Evolutionary conservation across 192 early-diverging fungal genomes (phyloP).

Genomic region (Entophlyctis helioformis): DNA sequence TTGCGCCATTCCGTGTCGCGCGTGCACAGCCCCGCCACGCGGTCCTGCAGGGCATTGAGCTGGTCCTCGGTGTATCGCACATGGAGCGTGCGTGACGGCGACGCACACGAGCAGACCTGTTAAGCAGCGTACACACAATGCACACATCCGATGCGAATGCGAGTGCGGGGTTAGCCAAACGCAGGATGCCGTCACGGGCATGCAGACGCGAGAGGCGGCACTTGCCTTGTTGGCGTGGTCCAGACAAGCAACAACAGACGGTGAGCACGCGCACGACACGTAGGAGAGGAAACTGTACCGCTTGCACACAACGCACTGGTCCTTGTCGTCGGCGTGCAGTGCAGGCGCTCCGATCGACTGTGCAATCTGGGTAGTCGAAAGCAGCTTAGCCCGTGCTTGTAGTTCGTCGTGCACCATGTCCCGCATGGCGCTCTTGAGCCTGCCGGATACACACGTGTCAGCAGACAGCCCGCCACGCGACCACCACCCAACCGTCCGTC

Average conservation of each 20-base stretch:
- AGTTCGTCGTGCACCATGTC: too few species aligned
- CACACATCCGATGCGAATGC: not conserved
- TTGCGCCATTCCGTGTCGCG: too few species aligned
- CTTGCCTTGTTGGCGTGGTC: slow-evolving; percentile 42
- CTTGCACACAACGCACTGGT: slow-evolving; percentile 27
- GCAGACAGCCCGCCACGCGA: too few species aligned
- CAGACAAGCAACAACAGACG: slow-evolving; percentile 50
- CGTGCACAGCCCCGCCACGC: too few species aligned
- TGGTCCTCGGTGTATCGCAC: slow-evolving; percentile 37
- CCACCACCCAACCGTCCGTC: too few species aligned
- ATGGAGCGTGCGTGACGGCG: slow-evolving; percentile 19
- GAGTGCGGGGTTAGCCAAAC: not conserved
- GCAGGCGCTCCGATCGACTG: too few species aligned
- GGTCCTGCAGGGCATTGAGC: slow-evolving; percentile 24
- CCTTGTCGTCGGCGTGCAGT: slow-evolving; percentile 12
- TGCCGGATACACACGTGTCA: too few species aligned
- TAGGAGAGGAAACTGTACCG: slow-evolving; percentile 18
- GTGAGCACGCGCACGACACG: slow-evolving; percentile 26
- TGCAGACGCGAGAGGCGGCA: too few species aligned
- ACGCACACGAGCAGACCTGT: slow-evolving; percentile 38
- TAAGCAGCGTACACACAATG: not conserved
- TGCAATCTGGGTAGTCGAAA: too few species aligned
- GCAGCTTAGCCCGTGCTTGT: too few species aligned
- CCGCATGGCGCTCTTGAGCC: too few species aligned
- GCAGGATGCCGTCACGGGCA: too few species aligned